phyloP scores from a whole-genome alignment of 305 asterid species.

The Fraxinus sp. region DNA sequence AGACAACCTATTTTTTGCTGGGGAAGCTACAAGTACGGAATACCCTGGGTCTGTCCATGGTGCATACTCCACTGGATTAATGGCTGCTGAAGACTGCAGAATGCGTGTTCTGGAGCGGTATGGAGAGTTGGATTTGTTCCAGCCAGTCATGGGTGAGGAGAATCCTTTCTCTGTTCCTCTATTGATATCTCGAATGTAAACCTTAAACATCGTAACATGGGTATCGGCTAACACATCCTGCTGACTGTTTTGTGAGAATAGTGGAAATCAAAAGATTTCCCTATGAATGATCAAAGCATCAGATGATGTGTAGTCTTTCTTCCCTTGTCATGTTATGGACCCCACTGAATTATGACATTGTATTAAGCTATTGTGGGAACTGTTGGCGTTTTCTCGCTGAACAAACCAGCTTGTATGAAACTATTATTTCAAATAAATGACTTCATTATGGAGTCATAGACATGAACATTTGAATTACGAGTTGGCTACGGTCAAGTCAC shows the following conservation, averaged over 20 bases:
- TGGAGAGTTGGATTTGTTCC: conserved; percentile 82
- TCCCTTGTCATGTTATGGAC: not conserved
- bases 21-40: conserved; percentile 88
- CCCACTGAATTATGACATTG: not conserved
- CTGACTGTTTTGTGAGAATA: conserved; percentile 40
- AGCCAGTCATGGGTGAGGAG: conserved; percentile 61
- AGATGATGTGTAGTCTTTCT: conserved; percentile 22
- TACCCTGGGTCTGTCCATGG: conserved; percentile 98
- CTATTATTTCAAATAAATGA: not conserved
- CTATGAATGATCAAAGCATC: conserved; percentile 40
- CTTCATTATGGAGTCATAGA: not conserved
- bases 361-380: not conserved
- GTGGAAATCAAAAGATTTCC: conserved; percentile 24
- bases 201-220: not conserved
- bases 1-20: conserved; percentile 91
- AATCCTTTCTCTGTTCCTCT: not conserved
- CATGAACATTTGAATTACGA: not conserved
- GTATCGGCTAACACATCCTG: not conserved
- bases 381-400: not conserved
- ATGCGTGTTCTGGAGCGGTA: conserved; percentile 95
- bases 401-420: not conserved
- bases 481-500: not conserved
- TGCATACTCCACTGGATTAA: conserved; percentile 85
- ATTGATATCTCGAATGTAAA: conserved; percentile 64
- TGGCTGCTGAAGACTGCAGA: conserved; percentile 98